phyloP scores from a whole-genome alignment of 257 asterid genomes.

The Gentiana macrophylla region DNA sequence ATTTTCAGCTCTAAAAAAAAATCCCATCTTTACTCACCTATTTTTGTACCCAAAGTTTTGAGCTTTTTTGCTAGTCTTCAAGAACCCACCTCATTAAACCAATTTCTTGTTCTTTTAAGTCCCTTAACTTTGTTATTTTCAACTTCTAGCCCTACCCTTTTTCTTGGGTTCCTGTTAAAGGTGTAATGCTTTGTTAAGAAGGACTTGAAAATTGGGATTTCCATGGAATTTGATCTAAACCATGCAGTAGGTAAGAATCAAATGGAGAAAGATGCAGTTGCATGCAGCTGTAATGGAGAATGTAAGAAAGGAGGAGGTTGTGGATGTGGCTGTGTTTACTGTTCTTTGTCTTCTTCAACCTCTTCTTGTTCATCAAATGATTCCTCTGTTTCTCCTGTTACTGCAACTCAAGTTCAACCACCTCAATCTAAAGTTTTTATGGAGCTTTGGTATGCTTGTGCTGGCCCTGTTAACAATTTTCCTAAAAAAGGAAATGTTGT shows the following conservation, averaged over 20 bases:
- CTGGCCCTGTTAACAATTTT: slow-evolving; percentile 84
- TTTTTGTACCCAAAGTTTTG: slow-evolving; percentile 12
- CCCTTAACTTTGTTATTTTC: slow-evolving; percentile 6
- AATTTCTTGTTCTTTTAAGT: slow-evolving; percentile 6
- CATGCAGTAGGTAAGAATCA: slow-evolving; percentile 43
- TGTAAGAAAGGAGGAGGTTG: slow-evolving; percentile 42
- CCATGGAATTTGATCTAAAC: slow-evolving; percentile 92
- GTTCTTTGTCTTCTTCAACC: slow-evolving; percentile 37
- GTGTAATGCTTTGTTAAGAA: slow-evolving; percentile 16
- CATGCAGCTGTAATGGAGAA: slow-evolving; percentile 50
- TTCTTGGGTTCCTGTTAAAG: slow-evolving; percentile 5
- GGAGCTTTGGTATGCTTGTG: slow-evolving; percentile 99
- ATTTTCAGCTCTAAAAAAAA: slow-evolving; percentile 10
- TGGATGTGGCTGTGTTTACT: slow-evolving; percentile 27
- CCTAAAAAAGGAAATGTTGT: slow-evolving; percentile 84
- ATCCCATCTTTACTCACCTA: slow-evolving; percentile 25
- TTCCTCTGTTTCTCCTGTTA: slow-evolving; percentile 24
- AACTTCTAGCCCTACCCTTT: slow-evolving; percentile 9
- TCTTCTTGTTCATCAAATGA: slow-evolving; percentile 64
- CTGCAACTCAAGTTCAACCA: neutral
- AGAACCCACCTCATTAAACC: slow-evolving; percentile 22
- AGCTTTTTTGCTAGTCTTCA: slow-evolving; percentile 22
- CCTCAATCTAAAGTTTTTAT: slow-evolving; percentile 44
- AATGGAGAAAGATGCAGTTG: slow-evolving; percentile 51
- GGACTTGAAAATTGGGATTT: slow-evolving; percentile 15